Percentiles rank a stretch among this genome's conserved stretches.
These are phyloP conservation scores for Leccinum subtestaceum DNA, from an alignment of 768 basidiomycete species.

Conservation along the genomic window DNA sequence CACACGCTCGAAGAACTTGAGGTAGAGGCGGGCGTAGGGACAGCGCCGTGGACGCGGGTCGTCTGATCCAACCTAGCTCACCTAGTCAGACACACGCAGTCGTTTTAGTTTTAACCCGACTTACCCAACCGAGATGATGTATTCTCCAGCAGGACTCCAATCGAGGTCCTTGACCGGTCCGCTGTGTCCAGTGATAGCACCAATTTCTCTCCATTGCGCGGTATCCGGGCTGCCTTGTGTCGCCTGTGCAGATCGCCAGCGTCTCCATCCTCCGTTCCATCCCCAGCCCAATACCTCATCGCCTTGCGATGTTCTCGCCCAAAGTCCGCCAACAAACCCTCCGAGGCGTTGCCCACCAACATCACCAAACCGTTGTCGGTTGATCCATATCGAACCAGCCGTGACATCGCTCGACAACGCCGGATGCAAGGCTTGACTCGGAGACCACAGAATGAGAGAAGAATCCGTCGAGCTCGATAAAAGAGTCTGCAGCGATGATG, in stretches of 20 bases:
- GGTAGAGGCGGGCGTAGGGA: slow-evolving; percentile 22
- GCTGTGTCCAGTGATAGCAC: slow-evolving; percentile 84
- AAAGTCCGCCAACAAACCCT: slow-evolving; percentile 89
- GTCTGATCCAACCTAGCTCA: slow-evolving; percentile 80
- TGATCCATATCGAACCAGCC: slow-evolving; percentile 76
- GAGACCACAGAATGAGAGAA: slow-evolving; percentile 93
- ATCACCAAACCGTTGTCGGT: slow-evolving; percentile 88
- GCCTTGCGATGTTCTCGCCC: slow-evolving; percentile 53
- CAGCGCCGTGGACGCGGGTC: slow-evolving; percentile 78
- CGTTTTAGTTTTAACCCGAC: slow-evolving; percentile 15
- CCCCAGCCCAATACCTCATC: slow-evolving; percentile 78
- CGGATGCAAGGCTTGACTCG: slow-evolving; percentile 47
- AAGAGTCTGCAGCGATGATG: slow-evolving; percentile 46
- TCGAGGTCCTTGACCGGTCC: slow-evolving; percentile 74
- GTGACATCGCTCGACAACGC: slow-evolving; percentile 40
- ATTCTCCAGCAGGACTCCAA: slow-evolving; percentile 88
- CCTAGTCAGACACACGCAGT: not conserved
- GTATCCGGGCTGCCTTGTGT: slow-evolving; percentile 20
- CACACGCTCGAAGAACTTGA: slow-evolving; percentile 40
- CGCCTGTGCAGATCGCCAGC: slow-evolving; percentile 58
- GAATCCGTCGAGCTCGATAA: slow-evolving; percentile 96
- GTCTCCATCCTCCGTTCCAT: slow-evolving; percentile 92
- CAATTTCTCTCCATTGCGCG: slow-evolving; percentile 69
- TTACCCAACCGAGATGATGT: slow-evolving; percentile 82
- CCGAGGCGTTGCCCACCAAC: slow-evolving; percentile 88